Evolutionary conservation across 192 early-diverging fungal genomes (phyloP).

Genomic region (Coemansia reversa): DNA sequence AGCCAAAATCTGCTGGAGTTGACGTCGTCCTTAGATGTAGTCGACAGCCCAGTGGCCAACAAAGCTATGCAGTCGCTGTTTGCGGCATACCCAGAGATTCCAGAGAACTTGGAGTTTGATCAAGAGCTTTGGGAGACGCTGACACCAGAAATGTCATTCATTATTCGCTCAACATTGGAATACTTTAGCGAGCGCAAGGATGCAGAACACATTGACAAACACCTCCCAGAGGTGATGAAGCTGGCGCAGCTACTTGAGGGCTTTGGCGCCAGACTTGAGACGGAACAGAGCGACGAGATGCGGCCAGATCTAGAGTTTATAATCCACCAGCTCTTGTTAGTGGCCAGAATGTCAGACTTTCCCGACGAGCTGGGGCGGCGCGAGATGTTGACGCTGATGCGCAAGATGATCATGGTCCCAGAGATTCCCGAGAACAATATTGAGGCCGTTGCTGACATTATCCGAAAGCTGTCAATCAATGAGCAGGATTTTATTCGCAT

Average conservation of each 20-base stretch:
- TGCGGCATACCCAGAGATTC: slow-evolving; percentile 63
- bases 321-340: slow-evolving; percentile 65
- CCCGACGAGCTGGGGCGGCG: slow-evolving; percentile 87
- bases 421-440: slow-evolving; percentile 79
- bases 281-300: slow-evolving; percentile 46
- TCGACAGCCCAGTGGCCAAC: slow-evolving; percentile 64
- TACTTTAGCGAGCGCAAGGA: slow-evolving; percentile 53
- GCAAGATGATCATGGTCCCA: slow-evolving; percentile 73
- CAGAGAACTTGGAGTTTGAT: slow-evolving; percentile 60
- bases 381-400: slow-evolving; percentile 71
- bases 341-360: slow-evolving; percentile 77
- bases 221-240: slow-evolving; percentile 68
- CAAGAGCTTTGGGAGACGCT: slow-evolving; percentile 56
- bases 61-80: slow-evolving; percentile 67
- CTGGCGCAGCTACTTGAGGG: slow-evolving; percentile 50
- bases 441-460: slow-evolving; percentile 71
- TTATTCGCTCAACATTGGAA: slow-evolving; percentile 49
- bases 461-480: slow-evolving; percentile 71
- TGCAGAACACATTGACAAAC: slow-evolving; percentile 63
- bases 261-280: slow-evolving; percentile 47
- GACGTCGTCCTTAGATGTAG: slow-evolving; percentile 69
- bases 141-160: slow-evolving; percentile 57
- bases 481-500: slow-evolving; percentile 87
- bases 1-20: slow-evolving; percentile 74
- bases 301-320: slow-evolving; percentile 53